These are phyloP conservation scores for Dictyostelium intermedium DNA, from an alignment of 78 protist genomes.

Conservation along the genomic window DNA sequence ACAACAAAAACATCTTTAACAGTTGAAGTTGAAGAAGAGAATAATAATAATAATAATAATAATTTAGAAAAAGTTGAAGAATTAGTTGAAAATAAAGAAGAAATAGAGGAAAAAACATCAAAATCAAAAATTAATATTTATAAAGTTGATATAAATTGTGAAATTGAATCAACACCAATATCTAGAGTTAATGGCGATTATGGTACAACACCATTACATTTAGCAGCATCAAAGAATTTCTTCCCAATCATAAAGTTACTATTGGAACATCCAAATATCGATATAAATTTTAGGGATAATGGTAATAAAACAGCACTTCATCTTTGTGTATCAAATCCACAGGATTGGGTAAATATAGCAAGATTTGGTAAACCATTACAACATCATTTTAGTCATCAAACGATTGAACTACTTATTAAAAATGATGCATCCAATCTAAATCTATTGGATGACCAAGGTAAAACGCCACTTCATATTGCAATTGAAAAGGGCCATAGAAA, in stretches of 20 bases:
- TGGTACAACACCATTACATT: constrained; percentile 29
- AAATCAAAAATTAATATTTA: not conserved
- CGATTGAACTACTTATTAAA: constrained; percentile 14
- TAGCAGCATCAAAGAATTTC: constrained; percentile 26
- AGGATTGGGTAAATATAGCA: constrained; percentile 67
- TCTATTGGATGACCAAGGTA: not conserved
- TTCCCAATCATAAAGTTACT: constrained; percentile 21
- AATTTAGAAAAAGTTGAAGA: not conserved
- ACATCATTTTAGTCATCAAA: constrained; percentile 49
- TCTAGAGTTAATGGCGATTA: constrained; percentile 10
- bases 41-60: not conserved
- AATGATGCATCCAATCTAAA: constrained; percentile 1
- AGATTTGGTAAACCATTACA: constrained; percentile 78
- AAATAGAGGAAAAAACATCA: not conserved
- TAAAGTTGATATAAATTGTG: constrained; percentile 55
- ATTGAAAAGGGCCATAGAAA: constrained; percentile 40
- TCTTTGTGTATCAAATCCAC: constrained; percentile 23
- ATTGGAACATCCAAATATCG: constrained; percentile 13
- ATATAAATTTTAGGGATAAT: constrained; percentile 19
- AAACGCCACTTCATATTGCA: constrained; percentile 44
- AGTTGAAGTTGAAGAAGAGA: not conserved
- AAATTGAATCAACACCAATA: constrained; percentile 9
- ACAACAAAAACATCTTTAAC: not conserved
- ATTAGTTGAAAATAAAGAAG: not conserved
- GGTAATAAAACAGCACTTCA: constrained; percentile 27